Evolutionary conservation across 768 basidiomycete species (phyloP), one percentile per base, ranked within the genome.

Genomic region (Crassisporium funariophilum): DNA sequence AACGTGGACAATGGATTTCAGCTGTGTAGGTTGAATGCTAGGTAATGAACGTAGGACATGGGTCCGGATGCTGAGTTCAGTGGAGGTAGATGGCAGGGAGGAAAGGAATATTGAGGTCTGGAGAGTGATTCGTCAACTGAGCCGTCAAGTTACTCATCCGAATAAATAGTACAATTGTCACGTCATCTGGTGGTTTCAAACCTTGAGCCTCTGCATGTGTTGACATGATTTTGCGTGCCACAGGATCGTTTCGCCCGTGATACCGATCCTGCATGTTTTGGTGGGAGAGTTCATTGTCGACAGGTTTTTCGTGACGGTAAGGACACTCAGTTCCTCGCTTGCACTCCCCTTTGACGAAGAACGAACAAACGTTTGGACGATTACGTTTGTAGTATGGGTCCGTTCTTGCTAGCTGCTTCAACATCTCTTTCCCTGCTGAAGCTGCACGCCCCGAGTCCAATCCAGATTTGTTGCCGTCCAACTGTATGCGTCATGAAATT

Each of bases 301-400:
- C 78, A 0, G 92, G 92, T 60, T 86, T 81, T 65, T 99, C 97
- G 59, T 98, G 95, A 50, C 95, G 88, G 67, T 92, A 98, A 2
- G 97, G 97, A 64, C 97, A 99, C 49, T 95, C 93, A 11, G 72
- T 69, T 5, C 97, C 97, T 34, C 97, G 82, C 31, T 77, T 91
- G 65, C 97, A 99, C 45, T 95, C 89, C 0, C 97, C 97, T 69
- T 98, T 99, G 40, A 79, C 85, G 62, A 86, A 98, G 78, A 98
- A 98, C 2, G 90, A 91, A 66, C 97, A 99, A 11, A 97, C 62
- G 54, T 98, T 89, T 36, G 97, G 92, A 45, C 88, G 74, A 69
- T 98, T 99, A 46, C 95, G 85, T 68, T 98, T 97, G 73, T 98
- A 98, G 65, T 93, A 93, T 0, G 97, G 97, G 59, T 98, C 95